These are phyloP conservation scores for Rhododendron williamsianum DNA, from an alignment of 148 eudicot species.

Conservation along the genomic window DNA sequence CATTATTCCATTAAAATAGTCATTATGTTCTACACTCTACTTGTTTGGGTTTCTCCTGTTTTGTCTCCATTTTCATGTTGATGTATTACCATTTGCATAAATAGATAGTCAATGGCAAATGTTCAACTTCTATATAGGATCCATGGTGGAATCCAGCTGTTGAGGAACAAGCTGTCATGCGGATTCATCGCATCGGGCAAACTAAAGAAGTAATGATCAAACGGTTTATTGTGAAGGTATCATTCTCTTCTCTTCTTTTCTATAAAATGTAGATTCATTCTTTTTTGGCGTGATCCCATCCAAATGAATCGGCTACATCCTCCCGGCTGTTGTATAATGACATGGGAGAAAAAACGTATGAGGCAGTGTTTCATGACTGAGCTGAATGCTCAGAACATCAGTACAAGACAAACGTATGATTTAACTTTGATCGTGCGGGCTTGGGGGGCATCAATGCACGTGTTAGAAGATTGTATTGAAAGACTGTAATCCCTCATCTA, in stretches of 20 bases:
- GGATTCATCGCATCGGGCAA: slow-evolving; percentile 98
- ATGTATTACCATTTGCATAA: not conserved
- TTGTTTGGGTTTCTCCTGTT: not conserved
- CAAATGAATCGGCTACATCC: not conserved
- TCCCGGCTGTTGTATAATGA: not conserved
- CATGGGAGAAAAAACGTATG: not conserved
- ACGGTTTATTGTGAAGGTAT: slow-evolving; percentile 92
- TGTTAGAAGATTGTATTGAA: not conserved
- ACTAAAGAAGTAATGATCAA: slow-evolving; percentile 68
- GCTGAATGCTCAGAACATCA: not conserved
- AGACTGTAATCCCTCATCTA: not conserved
- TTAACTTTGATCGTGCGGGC: not conserved
- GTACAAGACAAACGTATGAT: not conserved
- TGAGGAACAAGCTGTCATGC: slow-evolving; percentile 99
- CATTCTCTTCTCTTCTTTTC: not conserved
- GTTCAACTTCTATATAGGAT: slow-evolving; percentile 49
- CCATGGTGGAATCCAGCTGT: slow-evolving; percentile 99
- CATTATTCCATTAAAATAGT: no score
- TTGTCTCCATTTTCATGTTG: not conserved
- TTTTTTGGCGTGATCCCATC: not conserved
- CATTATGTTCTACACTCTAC: not conserved
- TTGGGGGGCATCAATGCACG: not conserved
- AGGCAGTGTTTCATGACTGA: not conserved
- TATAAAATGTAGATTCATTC: not conserved
- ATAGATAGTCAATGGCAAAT: not conserved